Conservation (phyloP, 139 green algal species). For the Chlorella sp. region DNA sequence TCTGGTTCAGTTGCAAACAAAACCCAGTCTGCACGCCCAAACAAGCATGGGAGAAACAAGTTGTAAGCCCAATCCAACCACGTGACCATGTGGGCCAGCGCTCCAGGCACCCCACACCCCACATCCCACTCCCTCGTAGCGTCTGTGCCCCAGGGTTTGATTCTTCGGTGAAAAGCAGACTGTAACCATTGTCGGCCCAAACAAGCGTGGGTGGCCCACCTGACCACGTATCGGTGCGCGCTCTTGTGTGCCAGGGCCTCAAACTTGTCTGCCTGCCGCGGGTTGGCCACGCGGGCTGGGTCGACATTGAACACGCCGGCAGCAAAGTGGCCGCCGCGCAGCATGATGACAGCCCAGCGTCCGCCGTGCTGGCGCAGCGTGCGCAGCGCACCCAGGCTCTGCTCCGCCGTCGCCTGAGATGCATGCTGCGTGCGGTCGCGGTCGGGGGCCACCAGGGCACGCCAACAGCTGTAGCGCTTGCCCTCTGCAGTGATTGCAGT, state of each 20-base stretch:
- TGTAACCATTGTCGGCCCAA: too few species aligned
- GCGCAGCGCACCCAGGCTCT: conserved; percentile 47
- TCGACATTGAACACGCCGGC: conserved; percentile 21
- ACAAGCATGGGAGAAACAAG: too few species aligned
- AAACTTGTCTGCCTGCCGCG: conserved; percentile 36
- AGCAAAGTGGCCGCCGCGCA: conserved; percentile 79
- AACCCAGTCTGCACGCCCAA: too few species aligned
- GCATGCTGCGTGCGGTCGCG: conserved; percentile 33
- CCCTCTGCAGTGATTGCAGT: conserved; percentile 30
- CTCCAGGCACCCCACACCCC: too few species aligned
- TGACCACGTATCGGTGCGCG: conserved; percentile 90
- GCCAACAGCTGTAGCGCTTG: conserved; percentile 70
- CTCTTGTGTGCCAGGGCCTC: conserved; percentile 74
- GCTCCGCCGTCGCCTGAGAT: not conserved
- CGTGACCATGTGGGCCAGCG: too few species aligned
- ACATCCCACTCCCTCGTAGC: too few species aligned
- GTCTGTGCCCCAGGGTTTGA: too few species aligned
- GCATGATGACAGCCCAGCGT: conserved; percentile 57
- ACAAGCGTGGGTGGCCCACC: too few species aligned
- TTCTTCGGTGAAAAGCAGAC: too few species aligned
- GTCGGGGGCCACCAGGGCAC: conserved; percentile 68
- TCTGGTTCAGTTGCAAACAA: too few species aligned
- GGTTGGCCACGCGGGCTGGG: conserved; percentile 18
- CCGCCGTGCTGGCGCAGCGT: conserved; percentile 43
- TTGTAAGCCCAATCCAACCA: too few species aligned